Evolutionary conservation across 2,329 filamentous ascomycete genomes (phyloP).

Genomic region (Penicillium sp.): DNA sequence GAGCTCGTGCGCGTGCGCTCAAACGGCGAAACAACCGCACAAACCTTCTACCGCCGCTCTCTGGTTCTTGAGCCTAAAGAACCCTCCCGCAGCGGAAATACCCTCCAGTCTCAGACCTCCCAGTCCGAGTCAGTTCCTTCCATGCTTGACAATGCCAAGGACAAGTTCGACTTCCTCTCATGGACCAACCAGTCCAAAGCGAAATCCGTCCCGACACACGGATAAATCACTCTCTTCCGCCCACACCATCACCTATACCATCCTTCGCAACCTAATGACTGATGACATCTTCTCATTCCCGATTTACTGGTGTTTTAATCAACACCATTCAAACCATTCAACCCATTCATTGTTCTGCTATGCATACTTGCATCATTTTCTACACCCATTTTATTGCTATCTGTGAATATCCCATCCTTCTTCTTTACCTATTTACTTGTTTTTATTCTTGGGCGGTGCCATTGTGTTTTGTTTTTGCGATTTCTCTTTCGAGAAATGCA

Average conservation of each 20-base stretch:
- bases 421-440: slow-evolving; percentile 2
- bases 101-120: slow-evolving; percentile 23
- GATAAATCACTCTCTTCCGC: slow-evolving; percentile 22
- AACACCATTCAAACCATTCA: background rate
- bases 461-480: slow-evolving; percentile 14
- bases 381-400: slow-evolving; percentile 8
- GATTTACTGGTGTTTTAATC: slow-evolving; percentile 12
- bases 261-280: slow-evolving; percentile 16
- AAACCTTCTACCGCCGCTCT: slow-evolving; percentile 77
- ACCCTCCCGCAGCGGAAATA: slow-evolving; percentile 21
- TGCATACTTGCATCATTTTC: slow-evolving; percentile 18
- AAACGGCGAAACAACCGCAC: slow-evolving; percentile 61
- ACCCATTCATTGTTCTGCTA: slow-evolving; percentile 7
- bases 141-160: slow-evolving; percentile 44
- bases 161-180: slow-evolving; percentile 54
- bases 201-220: slow-evolving; percentile 40
- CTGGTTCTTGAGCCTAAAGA: slow-evolving; percentile 72
- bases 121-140: slow-evolving; percentile 32
- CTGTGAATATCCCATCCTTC: slow-evolving; percentile 24
- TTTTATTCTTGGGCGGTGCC: slow-evolving; percentile 19
- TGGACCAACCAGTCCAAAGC: slow-evolving; percentile 51
- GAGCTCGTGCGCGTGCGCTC: slow-evolving; percentile 75
- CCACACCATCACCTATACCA: slow-evolving; percentile 2
- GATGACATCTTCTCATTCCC: slow-evolving; percentile 22
- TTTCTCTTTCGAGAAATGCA: slow-evolving; percentile 9